Evolutionary conservation across 2,329 filamentous ascomycete genomes (phyloP).

Genomic region (Thermoascus crustaceus): DNA sequence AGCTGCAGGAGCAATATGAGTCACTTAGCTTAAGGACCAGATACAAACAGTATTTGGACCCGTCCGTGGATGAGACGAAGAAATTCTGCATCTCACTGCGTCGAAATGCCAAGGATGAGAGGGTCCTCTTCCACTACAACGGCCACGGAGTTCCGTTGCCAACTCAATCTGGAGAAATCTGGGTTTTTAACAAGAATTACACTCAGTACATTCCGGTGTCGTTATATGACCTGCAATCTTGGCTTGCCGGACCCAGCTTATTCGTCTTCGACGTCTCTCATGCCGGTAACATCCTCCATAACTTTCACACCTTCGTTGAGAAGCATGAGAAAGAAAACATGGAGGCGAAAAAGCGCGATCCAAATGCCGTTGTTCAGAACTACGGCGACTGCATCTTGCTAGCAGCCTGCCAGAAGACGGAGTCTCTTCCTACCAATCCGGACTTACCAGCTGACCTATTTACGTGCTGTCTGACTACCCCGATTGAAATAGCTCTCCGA

Average conservation of each 20-base stretch:
- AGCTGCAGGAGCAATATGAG: slow-evolving; percentile 93
- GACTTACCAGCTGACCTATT: slow-evolving; percentile 90
- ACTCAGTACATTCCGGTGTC: slow-evolving; percentile 98
- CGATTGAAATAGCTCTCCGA: slow-evolving; percentile 92
- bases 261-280: slow-evolving; percentile 98
- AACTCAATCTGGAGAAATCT: slow-evolving; percentile 91
- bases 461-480: slow-evolving; percentile 89
- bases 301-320: slow-evolving; percentile 88
- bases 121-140: slow-evolving; percentile 97
- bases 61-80: slow-evolving; percentile 93
- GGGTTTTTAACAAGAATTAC: slow-evolving; percentile 99
- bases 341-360: slow-evolving; percentile 66
- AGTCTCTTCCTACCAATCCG: slow-evolving; percentile 91
- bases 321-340: slow-evolving; percentile 88
- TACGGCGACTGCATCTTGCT: slow-evolving; percentile 88
- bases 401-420: slow-evolving; percentile 80
- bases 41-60: slow-evolving; percentile 94
- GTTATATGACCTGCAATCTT: slow-evolving; percentile 87
- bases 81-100: slow-evolving; percentile 88
- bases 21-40: slow-evolving; percentile 89
- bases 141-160: slow-evolving; percentile 95
- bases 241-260: slow-evolving; percentile 89
- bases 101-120: slow-evolving; percentile 88
- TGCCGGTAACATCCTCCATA: slow-evolving; percentile 88
- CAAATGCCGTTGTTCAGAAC: slow-evolving; percentile 52